These are phyloP conservation scores for Haematococcus sp. DNA, from an alignment of 139 green algal species.

Conservation along the genomic window DNA sequence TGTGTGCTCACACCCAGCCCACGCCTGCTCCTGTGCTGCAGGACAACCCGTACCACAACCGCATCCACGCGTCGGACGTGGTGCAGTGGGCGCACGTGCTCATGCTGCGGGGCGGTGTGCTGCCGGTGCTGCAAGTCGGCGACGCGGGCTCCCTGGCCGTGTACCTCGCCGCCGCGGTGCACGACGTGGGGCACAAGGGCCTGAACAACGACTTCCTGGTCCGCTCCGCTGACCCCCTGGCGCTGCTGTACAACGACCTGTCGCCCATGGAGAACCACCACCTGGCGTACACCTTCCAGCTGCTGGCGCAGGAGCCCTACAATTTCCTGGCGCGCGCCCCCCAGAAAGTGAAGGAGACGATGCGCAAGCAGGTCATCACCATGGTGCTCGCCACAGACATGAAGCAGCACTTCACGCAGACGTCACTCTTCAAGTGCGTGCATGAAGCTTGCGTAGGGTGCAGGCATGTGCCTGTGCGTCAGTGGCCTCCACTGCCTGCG, in stretches of 20 bases:
- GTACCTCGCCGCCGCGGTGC: slow-evolving; percentile 35
- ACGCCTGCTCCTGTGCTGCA: background rate
- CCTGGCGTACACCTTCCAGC: slow-evolving; percentile 21
- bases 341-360: slow-evolving; percentile 12
- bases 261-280: slow-evolving; percentile 52
- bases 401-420: slow-evolving; percentile 56
- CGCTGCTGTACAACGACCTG: slow-evolving; percentile 59
- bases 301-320: slow-evolving; percentile 23
- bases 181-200: slow-evolving; percentile 51
- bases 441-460: too few relatives aligned
- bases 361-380: slow-evolving; percentile 56
- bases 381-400: slow-evolving; percentile 67
- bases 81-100: slow-evolving; percentile 40
- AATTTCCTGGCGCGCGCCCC: slow-evolving; percentile 26
- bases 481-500: background rate
- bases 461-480: background rate
- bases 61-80: slow-evolving; percentile 42
- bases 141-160: slow-evolving; percentile 27
- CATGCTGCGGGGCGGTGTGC: slow-evolving; percentile 30
- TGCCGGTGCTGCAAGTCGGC: background rate
- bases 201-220: slow-evolving; percentile 62
- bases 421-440: slow-evolving; percentile 14
- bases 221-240: slow-evolving; percentile 32
- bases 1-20: too few relatives aligned
- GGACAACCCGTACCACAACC: slow-evolving; percentile 6